Percentiles rank a stretch among this genome's conserved stretches.
These are phyloP conservation scores for Zymoseptoria brevis DNA, from an alignment of 2,329 filamentous ascomycete genomes.

Conservation along the genomic window DNA sequence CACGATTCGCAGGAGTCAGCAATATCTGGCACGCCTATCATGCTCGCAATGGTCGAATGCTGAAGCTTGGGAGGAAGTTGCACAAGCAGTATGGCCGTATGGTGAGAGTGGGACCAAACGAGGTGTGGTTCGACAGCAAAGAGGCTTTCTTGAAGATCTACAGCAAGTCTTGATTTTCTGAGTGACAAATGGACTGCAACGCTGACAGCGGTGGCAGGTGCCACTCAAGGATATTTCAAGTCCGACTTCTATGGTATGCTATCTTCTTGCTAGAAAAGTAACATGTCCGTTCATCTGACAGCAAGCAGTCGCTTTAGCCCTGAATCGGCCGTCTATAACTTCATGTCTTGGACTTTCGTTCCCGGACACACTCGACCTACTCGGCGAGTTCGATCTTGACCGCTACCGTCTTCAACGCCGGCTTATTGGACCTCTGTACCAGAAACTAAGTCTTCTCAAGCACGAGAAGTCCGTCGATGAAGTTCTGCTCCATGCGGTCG, in stretches of 20 bases:
- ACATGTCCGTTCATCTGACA: not conserved
- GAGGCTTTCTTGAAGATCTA: slow-evolving; percentile 11
- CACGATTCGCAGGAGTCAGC: slow-evolving; percentile 15
- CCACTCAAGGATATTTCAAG: slow-evolving; percentile 10
- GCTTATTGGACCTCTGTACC: slow-evolving; percentile 12
- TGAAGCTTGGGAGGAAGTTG: slow-evolving; percentile 16
- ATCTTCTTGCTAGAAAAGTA: not conserved
- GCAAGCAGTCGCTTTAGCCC: slow-evolving; percentile 2
- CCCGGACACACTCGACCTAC: slow-evolving; percentile 12
- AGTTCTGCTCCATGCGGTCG: slow-evolving; percentile 9
- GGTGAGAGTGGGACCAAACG: slow-evolving; percentile 41
- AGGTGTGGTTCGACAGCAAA: slow-evolving; percentile 28
- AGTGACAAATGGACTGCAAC: not conserved
- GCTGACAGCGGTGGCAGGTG: not conserved
- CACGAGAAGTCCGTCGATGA: slow-evolving; percentile 9
- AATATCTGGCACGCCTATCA: slow-evolving; percentile 14
- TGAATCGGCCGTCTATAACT: slow-evolving; percentile 11
- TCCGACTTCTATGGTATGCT: slow-evolving; percentile 9
- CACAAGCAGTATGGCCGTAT: slow-evolving; percentile 36
- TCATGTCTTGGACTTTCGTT: slow-evolving; percentile 1
- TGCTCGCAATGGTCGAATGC: slow-evolving; percentile 13
- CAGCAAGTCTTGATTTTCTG: not conserved
- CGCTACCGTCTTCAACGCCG: slow-evolving; percentile 12
- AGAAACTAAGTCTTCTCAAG: slow-evolving; percentile 8
- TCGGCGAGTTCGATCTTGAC: slow-evolving; percentile 11